phyloP scores from a whole-genome alignment of 495 filamentous ascomycete species.

The Lepraria neglecta region DNA sequence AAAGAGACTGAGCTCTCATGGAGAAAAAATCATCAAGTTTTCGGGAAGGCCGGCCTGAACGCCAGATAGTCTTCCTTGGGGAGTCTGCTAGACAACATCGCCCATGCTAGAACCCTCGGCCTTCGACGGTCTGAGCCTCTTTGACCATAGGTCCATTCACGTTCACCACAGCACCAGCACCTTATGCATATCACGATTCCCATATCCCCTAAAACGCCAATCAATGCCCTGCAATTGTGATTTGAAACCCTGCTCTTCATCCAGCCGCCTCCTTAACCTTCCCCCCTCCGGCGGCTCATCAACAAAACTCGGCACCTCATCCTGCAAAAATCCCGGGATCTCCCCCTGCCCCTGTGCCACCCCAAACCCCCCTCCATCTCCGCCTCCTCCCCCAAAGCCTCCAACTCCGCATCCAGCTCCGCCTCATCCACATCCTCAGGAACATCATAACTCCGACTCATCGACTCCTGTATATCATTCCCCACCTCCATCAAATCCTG shows the following conservation, averaged over 20 bases:
- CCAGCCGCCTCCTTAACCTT: conserved; percentile 80
- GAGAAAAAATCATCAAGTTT: too few species aligned
- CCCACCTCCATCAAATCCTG: conserved; percentile 95
- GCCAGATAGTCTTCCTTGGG: too few species aligned
- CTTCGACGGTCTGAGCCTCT: too few species aligned
- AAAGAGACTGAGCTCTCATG: too few species aligned
- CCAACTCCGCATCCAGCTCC: conserved; percentile 92
- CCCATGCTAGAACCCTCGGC: too few species aligned
- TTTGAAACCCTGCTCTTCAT: conserved; percentile 8
- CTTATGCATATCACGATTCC: background rate
- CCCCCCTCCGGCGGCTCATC: conserved; percentile 65
- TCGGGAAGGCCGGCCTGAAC: too few species aligned
- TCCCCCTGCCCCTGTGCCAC: conserved; percentile 48
- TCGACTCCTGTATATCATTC: conserved; percentile 96
- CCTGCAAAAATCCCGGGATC: conserved; percentile 81
- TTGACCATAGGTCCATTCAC: too few species aligned
- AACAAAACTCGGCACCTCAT: conserved; percentile 84
- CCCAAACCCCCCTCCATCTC: conserved; percentile 60
- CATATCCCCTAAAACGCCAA: background rate
- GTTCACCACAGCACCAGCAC: background rate
- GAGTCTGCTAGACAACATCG: too few species aligned
- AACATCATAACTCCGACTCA: conserved; percentile 87
- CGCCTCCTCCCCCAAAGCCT: conserved; percentile 86
- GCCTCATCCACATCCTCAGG: conserved; percentile 98
- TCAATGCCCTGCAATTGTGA: background rate